Percentiles rank a stretch among this genome's conserved stretches.
Conservation (phyloP, 495 filamentous ascomycete genomes). For the Xylaria castorea region DNA sequence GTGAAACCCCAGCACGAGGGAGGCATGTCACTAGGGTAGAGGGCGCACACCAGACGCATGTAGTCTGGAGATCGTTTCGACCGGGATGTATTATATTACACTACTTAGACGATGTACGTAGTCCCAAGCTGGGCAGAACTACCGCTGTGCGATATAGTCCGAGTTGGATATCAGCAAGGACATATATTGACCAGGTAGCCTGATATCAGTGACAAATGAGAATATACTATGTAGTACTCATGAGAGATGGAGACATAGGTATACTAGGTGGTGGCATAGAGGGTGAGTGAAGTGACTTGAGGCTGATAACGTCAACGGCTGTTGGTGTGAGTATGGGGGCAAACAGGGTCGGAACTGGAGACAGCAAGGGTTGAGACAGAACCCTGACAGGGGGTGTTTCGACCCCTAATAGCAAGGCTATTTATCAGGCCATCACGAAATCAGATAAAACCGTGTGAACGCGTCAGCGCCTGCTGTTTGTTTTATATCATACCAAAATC, state of each 20-base stretch:
- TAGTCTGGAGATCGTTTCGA: constrained; percentile 42
- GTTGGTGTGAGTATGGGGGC: neutral
- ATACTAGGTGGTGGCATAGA: neutral
- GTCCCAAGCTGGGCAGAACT: neutral
- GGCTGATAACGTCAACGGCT: neutral
- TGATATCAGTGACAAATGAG: constrained; percentile 18
- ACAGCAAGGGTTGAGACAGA: constrained; percentile 40
- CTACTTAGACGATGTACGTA: neutral
- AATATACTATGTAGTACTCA: neutral
- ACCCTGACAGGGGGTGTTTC: constrained; percentile 42
- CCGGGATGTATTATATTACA: constrained; percentile 26
- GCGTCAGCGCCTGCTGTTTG: constrained; percentile 10
- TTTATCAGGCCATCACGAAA: neutral
- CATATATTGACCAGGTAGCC: neutral
- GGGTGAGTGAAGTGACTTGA: neutral
- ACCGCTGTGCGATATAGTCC: neutral
- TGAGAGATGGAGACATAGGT: neutral
- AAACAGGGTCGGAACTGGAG: neutral
- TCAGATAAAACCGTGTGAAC: constrained; percentile 1
- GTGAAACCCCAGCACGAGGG: constrained; percentile 27
- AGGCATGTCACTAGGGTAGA: constrained; percentile 10
- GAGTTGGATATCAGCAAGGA: neutral
- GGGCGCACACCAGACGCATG: constrained; percentile 9
- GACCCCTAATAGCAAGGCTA: constrained; percentile 10
- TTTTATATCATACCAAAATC: neutral